phyloP scores from a whole-genome alignment of 2,329 filamentous ascomycete genomes.

The Fusarium neocosmosporiellum region DNA sequence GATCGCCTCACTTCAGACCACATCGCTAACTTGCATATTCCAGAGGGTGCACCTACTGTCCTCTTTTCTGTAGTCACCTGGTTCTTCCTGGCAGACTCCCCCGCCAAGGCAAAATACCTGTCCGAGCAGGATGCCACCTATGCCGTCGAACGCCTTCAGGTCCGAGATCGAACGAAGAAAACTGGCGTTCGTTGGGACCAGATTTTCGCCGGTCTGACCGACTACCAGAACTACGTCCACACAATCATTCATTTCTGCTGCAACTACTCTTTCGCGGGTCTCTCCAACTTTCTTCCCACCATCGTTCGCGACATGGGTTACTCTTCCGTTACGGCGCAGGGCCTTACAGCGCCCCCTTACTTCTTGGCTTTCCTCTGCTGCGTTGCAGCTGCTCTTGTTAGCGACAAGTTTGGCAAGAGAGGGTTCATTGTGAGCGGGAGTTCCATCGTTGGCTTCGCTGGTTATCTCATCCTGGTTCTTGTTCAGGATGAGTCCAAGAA shows the following conservation, averaged over 20 bases:
- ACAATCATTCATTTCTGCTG: constrained; percentile 25
- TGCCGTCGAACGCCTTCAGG: constrained; percentile 15
- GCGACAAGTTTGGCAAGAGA: constrained; percentile 17
- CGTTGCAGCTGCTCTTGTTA: constrained; percentile 8
- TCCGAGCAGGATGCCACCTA: constrained; percentile 11
- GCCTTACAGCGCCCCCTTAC: constrained; percentile 20
- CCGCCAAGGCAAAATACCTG: constrained; percentile 12
- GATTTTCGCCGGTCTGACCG: constrained; percentile 12
- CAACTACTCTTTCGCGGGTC: constrained; percentile 23
- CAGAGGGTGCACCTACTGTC: constrained; percentile 22
- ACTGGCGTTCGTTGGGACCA: constrained; percentile 14
- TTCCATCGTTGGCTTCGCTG: not conserved
- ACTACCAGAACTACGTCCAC: constrained; percentile 25
- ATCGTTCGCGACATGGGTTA: constrained; percentile 24
- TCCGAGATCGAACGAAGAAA: constrained; percentile 17
- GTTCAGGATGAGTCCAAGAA: constrained; percentile 12
- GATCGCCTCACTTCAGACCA: not conserved
- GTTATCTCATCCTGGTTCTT: constrained; percentile 4
- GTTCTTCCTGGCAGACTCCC: constrained; percentile 20
- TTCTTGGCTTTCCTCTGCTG: constrained; percentile 19
- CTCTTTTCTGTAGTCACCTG: constrained; percentile 7
- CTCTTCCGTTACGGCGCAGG: constrained; percentile 20
- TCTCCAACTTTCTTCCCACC: constrained; percentile 28
- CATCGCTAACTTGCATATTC: not conserved
- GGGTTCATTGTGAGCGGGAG: constrained; percentile 15